A percentile compares a stretch with the other conserved stretches of the same genome.
phyloP scores from a whole-genome alignment of 192 early-diverging fungal species.

The Tieghemiomyces parasiticus region DNA sequence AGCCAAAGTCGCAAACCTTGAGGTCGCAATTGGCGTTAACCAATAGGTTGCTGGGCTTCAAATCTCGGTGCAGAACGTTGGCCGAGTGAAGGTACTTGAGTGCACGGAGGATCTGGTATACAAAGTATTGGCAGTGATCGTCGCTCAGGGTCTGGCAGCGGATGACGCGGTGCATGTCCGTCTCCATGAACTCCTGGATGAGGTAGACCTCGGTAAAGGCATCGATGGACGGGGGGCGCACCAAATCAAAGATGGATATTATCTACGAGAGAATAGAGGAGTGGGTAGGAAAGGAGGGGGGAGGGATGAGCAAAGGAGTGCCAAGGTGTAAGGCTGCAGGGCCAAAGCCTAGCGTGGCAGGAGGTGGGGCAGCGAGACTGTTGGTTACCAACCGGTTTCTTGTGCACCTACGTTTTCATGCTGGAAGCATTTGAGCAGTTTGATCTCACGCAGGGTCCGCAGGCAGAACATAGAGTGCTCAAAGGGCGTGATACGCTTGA shows the following conservation, averaged over 20 bases:
- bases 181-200: constrained; percentile 70
- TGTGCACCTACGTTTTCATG: too few relatives aligned
- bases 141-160: constrained; percentile 70
- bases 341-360: too few relatives aligned
- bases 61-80: constrained; percentile 85
- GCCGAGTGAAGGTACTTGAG: constrained; percentile 91
- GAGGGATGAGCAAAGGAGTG: too few relatives aligned
- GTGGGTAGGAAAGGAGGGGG: too few relatives aligned
- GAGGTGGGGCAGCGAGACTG: too few relatives aligned
- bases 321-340: too few relatives aligned
- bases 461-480: constrained; percentile 75
- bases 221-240: constrained; percentile 48
- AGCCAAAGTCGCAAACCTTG: constrained; percentile 98
- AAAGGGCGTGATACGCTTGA: constrained; percentile 82
- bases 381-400: too few relatives aligned
- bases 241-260: constrained; percentile 64
- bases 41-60: constrained; percentile 95
- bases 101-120: constrained; percentile 77
- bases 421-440: constrained; percentile 69
- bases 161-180: constrained; percentile 82
- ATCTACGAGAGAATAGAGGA: too few relatives aligned
- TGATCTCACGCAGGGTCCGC: constrained; percentile 69
- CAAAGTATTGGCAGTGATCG: constrained; percentile 80
- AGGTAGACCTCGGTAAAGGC: constrained; percentile 72
- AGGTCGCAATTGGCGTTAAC: constrained; percentile 97